Evolutionary conservation across 1,284 basidiomycete genomes (phyloP), one percentile per base, ranked within the genome.

Genomic region (Apiotrichum veenhuisii): DNA sequence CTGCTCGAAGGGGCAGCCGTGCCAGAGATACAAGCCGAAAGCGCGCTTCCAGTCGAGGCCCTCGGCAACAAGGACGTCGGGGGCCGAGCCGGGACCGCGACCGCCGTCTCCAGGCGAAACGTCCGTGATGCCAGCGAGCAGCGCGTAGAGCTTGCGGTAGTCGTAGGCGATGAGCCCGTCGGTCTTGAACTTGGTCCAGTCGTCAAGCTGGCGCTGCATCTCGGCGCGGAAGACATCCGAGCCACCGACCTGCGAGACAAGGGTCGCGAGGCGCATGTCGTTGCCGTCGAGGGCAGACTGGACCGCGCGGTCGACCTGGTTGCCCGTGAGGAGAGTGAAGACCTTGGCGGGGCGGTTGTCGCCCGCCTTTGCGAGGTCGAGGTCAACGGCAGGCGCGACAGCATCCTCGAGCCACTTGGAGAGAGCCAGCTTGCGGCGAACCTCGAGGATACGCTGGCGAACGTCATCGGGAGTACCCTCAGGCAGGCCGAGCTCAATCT

Each of bases 11-110:
- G 84, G 80, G 50, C 86, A 82, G 1, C 85, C 87, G 74, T 88
- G 97, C 96, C 96, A 98, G 17, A 98, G 78, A 64, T 88, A 87
- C 46, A 97, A 78, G 1, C 92, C 96, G 67, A 98, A 89, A 0
- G 88, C 87, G 17, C 93, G 85, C 75, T 95, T 95, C 96, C 96
- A 98, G 74, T 96, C 94, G 51, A 98, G 78, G 1, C 84, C 88
- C 52, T 85, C 80, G n/a, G 86, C 82, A n/a, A 96, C 80, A 52
- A 84, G 80, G 22, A 91, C 76, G 55, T 89, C 86, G 2, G 81
- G 74, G 66, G 83, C 83, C 25, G 80, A 79, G 64, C 87, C 87
- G 34, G 58, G 81, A 76, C 64, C 86, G 78, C 72, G 80, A 17
- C 71, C 71, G 75, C 57, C 81, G 53, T 74, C 73, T 2, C 87